phyloP scores from a whole-genome alignment of 805 yeast species.

The Geotrichum ghanense region DNA sequence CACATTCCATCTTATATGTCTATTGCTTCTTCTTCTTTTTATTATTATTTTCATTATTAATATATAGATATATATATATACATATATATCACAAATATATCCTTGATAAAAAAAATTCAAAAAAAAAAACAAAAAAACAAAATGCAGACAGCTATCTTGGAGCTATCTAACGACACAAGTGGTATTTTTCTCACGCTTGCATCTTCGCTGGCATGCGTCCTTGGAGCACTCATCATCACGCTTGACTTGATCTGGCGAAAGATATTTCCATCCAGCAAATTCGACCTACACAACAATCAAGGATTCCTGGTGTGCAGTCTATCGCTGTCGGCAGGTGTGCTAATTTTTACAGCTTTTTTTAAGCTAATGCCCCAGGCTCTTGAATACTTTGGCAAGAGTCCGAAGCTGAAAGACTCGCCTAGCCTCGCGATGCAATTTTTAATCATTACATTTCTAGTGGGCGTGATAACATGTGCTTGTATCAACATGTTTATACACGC shows the following conservation, averaged over 20 bases:
- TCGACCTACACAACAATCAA: slow-evolving; percentile 48
- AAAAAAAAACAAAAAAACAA: no score
- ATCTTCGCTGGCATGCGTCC: slow-evolving; percentile 57
- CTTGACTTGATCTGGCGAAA: slow-evolving; percentile 42
- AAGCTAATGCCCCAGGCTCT: slow-evolving; percentile 62
- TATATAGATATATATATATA: no score
- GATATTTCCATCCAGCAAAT: slow-evolving; percentile 36
- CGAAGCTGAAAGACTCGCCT: slow-evolving; percentile 16
- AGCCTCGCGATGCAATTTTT: slow-evolving; percentile 29
- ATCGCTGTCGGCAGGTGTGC: slow-evolving; percentile 71
- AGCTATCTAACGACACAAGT: slow-evolving; percentile 10
- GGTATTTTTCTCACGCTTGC: slow-evolving; percentile 50
- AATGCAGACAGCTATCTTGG: background rate
- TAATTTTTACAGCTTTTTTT: slow-evolving; percentile 64
- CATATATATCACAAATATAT: no score
- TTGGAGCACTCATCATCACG: slow-evolving; percentile 60
- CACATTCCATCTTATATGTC: no score
- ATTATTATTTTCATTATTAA: no score
- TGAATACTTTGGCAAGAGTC: slow-evolving; percentile 31
- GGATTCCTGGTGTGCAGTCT: slow-evolving; percentile 62
- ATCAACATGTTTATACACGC: slow-evolving; percentile 61
- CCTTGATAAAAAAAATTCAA: no score
- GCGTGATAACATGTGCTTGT: slow-evolving; percentile 46
- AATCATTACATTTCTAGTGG: slow-evolving; percentile 40
- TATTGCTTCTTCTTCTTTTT: no score